phyloP scores from a whole-genome alignment of 805 yeast genomes.

The Huiozyma sinensis region DNA sequence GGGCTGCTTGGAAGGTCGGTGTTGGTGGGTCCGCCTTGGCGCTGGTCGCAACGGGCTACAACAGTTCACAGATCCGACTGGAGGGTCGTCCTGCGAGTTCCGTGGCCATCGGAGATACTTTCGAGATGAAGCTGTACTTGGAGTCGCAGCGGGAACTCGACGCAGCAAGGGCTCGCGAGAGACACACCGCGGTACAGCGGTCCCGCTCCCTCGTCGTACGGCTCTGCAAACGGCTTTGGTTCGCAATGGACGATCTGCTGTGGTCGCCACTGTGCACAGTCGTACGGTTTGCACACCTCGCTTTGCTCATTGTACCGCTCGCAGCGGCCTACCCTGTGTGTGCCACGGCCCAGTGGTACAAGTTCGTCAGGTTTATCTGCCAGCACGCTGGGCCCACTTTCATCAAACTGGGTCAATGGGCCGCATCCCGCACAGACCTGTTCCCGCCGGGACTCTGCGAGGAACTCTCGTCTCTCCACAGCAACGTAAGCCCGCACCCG shows the following conservation, averaged over 20 bases:
- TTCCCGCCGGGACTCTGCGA: conserved; percentile 72
- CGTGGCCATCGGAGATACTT: conserved; percentile 43
- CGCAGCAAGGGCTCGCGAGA: conserved; percentile 16
- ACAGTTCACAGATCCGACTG: no score
- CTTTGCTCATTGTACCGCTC: conserved; percentile 60
- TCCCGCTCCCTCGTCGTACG: not conserved
- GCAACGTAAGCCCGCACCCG: conserved; percentile 70
- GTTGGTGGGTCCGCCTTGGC: no score
- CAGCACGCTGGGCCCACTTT: conserved; percentile 90
- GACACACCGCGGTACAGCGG: not conserved
- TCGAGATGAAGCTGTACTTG: conserved; percentile 52
- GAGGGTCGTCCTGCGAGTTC: not conserved
- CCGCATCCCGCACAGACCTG: conserved; percentile 91
- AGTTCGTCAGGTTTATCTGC: conserved; percentile 49
- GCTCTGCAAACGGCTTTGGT: conserved; percentile 25
- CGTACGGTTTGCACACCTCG: conserved; percentile 58
- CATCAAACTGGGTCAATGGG: conserved; percentile 95
- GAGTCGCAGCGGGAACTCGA: conserved; percentile 46
- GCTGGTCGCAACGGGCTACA: no score
- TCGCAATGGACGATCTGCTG: conserved; percentile 40
- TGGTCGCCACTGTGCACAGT: conserved; percentile 62
- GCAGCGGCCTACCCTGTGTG: conserved; percentile 52
- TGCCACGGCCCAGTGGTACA: conserved; percentile 50
- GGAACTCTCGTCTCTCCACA: conserved; percentile 67
- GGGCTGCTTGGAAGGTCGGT: no score